These are phyloP conservation scores for Galeopsis tetrahit DNA, from an alignment of 257 asterid species.

Conservation along the genomic window DNA sequence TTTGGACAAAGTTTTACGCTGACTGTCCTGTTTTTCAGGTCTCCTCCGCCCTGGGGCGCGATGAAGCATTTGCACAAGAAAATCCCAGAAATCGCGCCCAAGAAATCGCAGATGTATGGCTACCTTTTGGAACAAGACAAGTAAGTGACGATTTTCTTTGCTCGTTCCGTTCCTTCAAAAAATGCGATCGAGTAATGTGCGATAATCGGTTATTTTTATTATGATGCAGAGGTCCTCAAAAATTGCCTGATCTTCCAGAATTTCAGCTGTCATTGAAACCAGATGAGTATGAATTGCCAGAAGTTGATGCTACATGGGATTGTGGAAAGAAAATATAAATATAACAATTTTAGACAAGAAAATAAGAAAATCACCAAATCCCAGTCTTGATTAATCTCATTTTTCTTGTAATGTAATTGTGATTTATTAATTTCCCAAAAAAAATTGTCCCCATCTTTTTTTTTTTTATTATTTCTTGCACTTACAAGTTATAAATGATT, in stretches of 20 bases:
- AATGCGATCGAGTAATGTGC: background rate
- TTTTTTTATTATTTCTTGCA: no score
- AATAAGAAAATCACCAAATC: no score
- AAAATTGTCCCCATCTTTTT: no score
- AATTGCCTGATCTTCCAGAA: slow-evolving; percentile 77
- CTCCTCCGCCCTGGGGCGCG: slow-evolving; percentile 79
- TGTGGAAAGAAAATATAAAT: no score
- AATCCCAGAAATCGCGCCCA: slow-evolving; percentile 78
- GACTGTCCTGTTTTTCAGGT: slow-evolving; percentile 40
- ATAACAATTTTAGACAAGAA: no score
- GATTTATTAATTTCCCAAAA: no score
- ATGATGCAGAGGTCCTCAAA: slow-evolving; percentile 50
- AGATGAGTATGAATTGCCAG: slow-evolving; percentile 73
- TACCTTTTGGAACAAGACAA: slow-evolving; percentile 71
- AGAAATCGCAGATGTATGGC: slow-evolving; percentile 76
- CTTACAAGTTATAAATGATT: no score
- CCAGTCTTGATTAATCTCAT: no score
- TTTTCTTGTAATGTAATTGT: no score
- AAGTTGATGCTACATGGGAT: slow-evolving; percentile 63
- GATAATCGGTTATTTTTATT: background rate
- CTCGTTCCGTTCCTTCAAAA: background rate
- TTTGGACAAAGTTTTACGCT: no score
- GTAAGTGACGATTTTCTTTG: slow-evolving; percentile 36
- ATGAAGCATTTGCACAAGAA: slow-evolving; percentile 78
- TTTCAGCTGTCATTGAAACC: slow-evolving; percentile 79